Base-by-base conservation (phyloP, 164 flowering plant species). In the Magnolia officinalis region DNA sequence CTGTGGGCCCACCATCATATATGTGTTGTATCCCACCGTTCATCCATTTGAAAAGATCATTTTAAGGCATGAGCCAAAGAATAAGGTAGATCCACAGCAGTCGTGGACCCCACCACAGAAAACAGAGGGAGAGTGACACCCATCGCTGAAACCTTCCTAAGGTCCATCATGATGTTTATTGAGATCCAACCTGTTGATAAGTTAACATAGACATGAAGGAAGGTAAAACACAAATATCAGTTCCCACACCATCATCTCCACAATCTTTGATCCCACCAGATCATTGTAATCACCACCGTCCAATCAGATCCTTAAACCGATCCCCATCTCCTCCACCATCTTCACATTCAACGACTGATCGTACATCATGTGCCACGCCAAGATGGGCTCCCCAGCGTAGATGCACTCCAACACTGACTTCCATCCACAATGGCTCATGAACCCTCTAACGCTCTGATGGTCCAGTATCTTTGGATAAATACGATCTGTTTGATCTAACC, bases 231-330 rank as follows among this genome's bases (percentile, higher is more conserved):
- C 26, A 24, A 24, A 24, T 24, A 1, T 24, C 26, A 24, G 26
- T 1, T 85, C 88, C 11, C 86, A 89, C 18, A 77, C 88, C 87
- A 88, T 84, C 75, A 90, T 66, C 85, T 87, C 50, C 45, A 86
- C 63, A 20, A 19, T 83, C n/a, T 85, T 84, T 37, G 72, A 20
- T 21, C 74, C 70, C 73, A 87, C 90, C 66, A 52, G 21, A 20
- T 2, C 8, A 45, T 6, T 31, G 24, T 85, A 78, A 18, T 86
- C 89, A 8, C 85, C 81, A 20, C 59, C 45, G 11, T 21, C 61
- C 3, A 68, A 63, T 55, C 24, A 18, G 19, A 82, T 70, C 19
- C 79, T 50, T 9, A 82, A 16, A 8, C 84, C 84, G 1, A 78
- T 58, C n/a, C 78, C 77, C 23, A 84, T 80, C 78, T 82, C 84